A percentile compares a stretch with the other conserved stretches of the same genome.
Conservation (phyloP, 2,329 filamentous ascomycete genomes). For the Dothideomycetidae sp. region DNA sequence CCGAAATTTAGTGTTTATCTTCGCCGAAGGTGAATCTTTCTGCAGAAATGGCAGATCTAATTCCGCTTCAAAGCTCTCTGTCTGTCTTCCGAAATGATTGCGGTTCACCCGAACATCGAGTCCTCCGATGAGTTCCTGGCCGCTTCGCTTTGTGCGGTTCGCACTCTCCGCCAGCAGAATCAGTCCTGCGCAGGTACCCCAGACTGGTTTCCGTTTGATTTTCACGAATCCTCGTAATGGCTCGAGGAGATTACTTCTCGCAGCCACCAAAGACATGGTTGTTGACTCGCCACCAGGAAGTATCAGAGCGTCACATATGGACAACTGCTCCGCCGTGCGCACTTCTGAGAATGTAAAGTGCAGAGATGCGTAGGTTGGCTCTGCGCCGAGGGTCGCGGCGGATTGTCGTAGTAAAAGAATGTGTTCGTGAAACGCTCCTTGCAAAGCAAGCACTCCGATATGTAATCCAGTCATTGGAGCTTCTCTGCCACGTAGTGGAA, state of each 20-base stretch:
- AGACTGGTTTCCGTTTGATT: conserved; percentile 66
- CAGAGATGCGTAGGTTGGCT: conserved; percentile 9
- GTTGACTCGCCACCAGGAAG: conserved; percentile 94
- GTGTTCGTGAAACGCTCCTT: conserved; percentile 89
- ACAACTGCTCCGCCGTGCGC: conserved; percentile 57
- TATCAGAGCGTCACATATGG: conserved; percentile 65
- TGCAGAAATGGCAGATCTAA: conserved; percentile 58
- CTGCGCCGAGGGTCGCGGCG: conserved; percentile 33
- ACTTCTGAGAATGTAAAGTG: conserved; percentile 60
- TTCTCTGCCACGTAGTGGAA: not conserved
- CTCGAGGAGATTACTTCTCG: conserved; percentile 65
- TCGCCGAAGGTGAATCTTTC: conserved; percentile 15
- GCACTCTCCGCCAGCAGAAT: conserved; percentile 82
- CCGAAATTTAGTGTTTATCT: conserved; percentile 41
- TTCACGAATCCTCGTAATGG: conserved; percentile 84
- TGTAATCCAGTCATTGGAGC: not conserved
- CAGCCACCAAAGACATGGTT: conserved; percentile 77
- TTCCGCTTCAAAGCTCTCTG: conserved; percentile 73
- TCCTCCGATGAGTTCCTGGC: conserved; percentile 85
- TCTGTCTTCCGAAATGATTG: conserved; percentile 90
- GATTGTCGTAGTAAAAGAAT: conserved; percentile 60
- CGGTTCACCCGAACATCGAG: conserved; percentile 80
- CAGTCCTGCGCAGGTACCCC: conserved; percentile 91
- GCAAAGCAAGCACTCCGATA: conserved; percentile 58
- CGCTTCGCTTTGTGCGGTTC: conserved; percentile 76